phyloP scores from a whole-genome alignment of 352 stramenopile genomes.

The Pelagophyceae sp. region DNA sequence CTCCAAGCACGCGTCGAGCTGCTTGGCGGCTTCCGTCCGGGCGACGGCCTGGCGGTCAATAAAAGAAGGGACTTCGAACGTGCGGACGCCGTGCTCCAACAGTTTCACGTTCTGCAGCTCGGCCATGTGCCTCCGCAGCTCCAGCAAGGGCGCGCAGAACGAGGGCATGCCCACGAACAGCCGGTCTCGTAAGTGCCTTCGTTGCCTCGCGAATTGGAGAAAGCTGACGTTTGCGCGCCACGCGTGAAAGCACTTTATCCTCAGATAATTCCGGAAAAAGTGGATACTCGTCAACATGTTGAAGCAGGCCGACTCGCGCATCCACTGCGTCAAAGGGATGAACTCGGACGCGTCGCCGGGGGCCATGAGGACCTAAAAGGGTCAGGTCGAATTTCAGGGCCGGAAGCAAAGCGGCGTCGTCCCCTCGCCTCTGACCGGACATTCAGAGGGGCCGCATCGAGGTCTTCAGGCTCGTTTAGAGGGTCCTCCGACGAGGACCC shows the following conservation, averaged over 20 bases:
- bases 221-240: slow-evolving; percentile 75
- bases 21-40: slow-evolving; percentile 68
- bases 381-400: too few relatives aligned
- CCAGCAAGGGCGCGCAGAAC: slow-evolving; percentile 69
- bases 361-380: slow-evolving; percentile 44
- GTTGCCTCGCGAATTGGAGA: slow-evolving; percentile 74
- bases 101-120: slow-evolving; percentile 34
- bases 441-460: background rate
- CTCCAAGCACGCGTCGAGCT: slow-evolving; percentile 76
- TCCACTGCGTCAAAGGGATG: slow-evolving; percentile 81
- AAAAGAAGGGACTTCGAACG: slow-evolving; percentile 22
- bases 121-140: slow-evolving; percentile 59
- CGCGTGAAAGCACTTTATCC: slow-evolving; percentile 74
- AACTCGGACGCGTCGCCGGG: slow-evolving; percentile 71
- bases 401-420: slow-evolving; percentile 18
- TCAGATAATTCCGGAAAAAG: slow-evolving; percentile 85
- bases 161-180: slow-evolving; percentile 71
- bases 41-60: slow-evolving; percentile 55
- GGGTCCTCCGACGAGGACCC: too few relatives aligned
- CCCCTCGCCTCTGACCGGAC: background rate
- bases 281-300: slow-evolving; percentile 80
- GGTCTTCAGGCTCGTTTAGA: too few relatives aligned
- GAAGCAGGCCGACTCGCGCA: slow-evolving; percentile 82
- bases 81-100: slow-evolving; percentile 33
- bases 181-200: slow-evolving; percentile 62